Evolutionary conservation across 2,329 filamentous ascomycete species (phyloP), one percentile per base, ranked within the genome.

Genomic region (Aspergillus puulaauensis): DNA sequence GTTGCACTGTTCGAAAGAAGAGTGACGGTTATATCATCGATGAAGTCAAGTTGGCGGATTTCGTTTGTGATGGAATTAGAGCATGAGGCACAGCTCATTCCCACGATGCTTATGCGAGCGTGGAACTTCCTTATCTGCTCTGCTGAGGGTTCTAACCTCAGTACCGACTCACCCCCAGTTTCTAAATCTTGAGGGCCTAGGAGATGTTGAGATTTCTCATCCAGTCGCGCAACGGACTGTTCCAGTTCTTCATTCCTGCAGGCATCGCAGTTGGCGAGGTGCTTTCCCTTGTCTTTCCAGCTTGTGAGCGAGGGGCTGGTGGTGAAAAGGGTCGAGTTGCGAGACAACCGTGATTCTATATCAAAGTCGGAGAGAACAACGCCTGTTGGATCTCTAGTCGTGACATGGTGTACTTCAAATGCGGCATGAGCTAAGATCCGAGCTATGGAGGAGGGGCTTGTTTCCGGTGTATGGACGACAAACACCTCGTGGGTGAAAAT

Each of bases 31-130:
- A 84, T 79, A 5, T 82, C 81, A 50, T 79, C 77, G 24, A 91
- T 77, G 77, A 83, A 88, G 5, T 83, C 78, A 21, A 80, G 73
- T 60, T 84, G 82, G 47, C 82, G 75, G 39, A 91, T 72, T 61
- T 83, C 82, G 6, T 81, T 75, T 12, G 82, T 86, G 63, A 91
- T 84, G 40, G 80, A 79, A 67, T 86, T 87, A 53, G 81, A 81
- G 66, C 89, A 92, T 12, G 87, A 82, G 14, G 86, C 84, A 69
- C 89, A 91, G 4, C 86, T 90, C 88, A 92, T 91, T 52, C 89
- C 89, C 27, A 82, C 84, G 41, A 92, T 81, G 19, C 86, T 76
- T 15, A 81, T 63, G 11, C 65, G 68, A 4, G 74, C 70, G 37
- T 41, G 65, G 49, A 66, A 74, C 45, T 60, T 63, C 44, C 62